phyloP scores from a whole-genome alignment of 805 yeast species.

The Myxozyma kluyveri region DNA sequence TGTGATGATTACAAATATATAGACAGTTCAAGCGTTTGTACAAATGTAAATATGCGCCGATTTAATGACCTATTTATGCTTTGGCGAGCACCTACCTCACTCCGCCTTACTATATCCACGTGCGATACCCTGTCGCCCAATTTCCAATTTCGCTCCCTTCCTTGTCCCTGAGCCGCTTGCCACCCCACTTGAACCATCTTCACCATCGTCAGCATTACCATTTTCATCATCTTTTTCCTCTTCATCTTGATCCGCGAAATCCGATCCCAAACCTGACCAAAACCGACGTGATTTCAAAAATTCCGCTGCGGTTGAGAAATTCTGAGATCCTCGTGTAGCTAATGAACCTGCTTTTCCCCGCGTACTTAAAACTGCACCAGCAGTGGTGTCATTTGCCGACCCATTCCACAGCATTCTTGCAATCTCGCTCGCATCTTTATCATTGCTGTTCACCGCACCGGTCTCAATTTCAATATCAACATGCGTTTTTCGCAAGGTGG shows the following conservation, averaged over 20 bases:
- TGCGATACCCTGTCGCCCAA: slow-evolving; percentile 86
- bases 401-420: too few relatives aligned
- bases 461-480: slow-evolving; percentile 54
- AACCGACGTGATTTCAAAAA: slow-evolving; percentile 60
- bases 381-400: too few relatives aligned
- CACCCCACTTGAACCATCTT: neutral
- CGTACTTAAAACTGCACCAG: slow-evolving; percentile 25
- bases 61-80: too few relatives aligned
- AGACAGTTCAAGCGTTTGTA: too few relatives aligned
- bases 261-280: slow-evolving; percentile 94
- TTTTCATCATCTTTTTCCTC: slow-evolving; percentile 40
- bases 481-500: slow-evolving; percentile 60
- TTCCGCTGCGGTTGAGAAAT: slow-evolving; percentile 74
- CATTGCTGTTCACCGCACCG: slow-evolving; percentile 31
- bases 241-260: slow-evolving; percentile 45
- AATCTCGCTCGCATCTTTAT: too few relatives aligned
- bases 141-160: slow-evolving; percentile 49
- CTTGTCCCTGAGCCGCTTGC: too few relatives aligned
- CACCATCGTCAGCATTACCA: slow-evolving; percentile 3
- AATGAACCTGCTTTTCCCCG: slow-evolving; percentile 51
- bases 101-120: slow-evolving; percentile 58
- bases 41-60: too few relatives aligned
- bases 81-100: neutral
- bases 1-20: too few relatives aligned
- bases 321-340: slow-evolving; percentile 66